Conservation (phyloP, 768 basidiomycete species). For the Rhodotorula babjevae region DNA sequence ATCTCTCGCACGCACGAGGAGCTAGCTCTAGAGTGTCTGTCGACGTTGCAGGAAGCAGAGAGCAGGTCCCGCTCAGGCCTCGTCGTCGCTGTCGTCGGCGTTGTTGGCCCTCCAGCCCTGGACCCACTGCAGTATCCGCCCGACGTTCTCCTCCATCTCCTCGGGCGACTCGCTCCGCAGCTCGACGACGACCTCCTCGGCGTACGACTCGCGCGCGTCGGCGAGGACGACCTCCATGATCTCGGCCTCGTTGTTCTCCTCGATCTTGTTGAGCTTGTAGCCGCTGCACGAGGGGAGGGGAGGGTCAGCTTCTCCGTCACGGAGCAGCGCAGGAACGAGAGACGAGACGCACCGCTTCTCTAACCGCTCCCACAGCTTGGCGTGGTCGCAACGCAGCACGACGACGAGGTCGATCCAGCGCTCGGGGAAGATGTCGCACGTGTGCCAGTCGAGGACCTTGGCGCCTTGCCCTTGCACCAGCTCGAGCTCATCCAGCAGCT, state of each 20-base stretch:
- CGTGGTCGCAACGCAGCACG: slow-evolving; percentile 83
- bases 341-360: slow-evolving; percentile 67
- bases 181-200: slow-evolving; percentile 78
- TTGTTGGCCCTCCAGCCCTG: slow-evolving; percentile 58
- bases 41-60: background rate
- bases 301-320: too few species aligned
- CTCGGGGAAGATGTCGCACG: slow-evolving; percentile 88
- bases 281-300: slow-evolving; percentile 10
- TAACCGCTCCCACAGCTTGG: slow-evolving; percentile 77
- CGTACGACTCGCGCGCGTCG: slow-evolving; percentile 82
- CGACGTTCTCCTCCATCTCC: slow-evolving; percentile 81
- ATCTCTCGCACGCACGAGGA: too few species aligned
- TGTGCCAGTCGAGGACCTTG: slow-evolving; percentile 89
- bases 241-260: slow-evolving; percentile 97
- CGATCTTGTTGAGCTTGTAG: slow-evolving; percentile 89
- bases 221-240: slow-evolving; percentile 90
- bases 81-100: slow-evolving; percentile 34
- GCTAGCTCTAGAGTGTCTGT: too few species aligned
- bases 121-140: slow-evolving; percentile 83
- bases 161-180: slow-evolving; percentile 69
- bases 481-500: slow-evolving; percentile 88
- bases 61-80: slow-evolving; percentile 26
- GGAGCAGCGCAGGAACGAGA: too few species aligned
- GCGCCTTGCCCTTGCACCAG: slow-evolving; percentile 60
- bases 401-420: slow-evolving; percentile 94